Percentiles rank a stretch among this genome's conserved stretches.
phyloP scores from a whole-genome alignment of 129 eudicot species.

The Saposhnikovia divaricata region DNA sequence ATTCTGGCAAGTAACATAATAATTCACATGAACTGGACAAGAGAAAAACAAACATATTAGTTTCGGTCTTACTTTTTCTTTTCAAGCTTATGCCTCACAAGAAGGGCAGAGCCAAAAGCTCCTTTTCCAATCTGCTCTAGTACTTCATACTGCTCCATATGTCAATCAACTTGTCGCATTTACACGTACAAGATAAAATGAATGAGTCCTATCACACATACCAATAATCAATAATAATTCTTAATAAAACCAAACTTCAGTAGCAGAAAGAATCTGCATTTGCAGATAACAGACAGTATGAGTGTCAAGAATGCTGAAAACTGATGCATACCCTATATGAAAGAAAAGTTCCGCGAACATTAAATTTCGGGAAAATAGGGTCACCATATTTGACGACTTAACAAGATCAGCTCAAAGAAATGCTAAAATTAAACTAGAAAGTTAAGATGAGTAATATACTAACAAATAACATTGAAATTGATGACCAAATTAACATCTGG shows the following conservation, averaged over 20 bases:
- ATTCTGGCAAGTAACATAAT: background rate
- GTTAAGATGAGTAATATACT: background rate
- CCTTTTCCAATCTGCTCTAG: conserved; percentile 97
- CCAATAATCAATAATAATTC: conserved; percentile 6
- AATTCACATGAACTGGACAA: background rate
- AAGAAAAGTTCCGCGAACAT: background rate
- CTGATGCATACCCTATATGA: background rate
- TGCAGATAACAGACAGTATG: background rate
- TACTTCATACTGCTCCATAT: conserved; percentile 89
- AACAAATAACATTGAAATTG: background rate
- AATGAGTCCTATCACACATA: conserved; percentile 19
- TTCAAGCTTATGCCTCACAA: conserved; percentile 91
- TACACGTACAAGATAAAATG: conserved; percentile 7
- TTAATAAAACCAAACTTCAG: background rate
- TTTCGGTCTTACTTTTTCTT: conserved; percentile 72
- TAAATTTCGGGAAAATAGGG: background rate
- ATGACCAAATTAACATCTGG: background rate
- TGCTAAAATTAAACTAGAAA: background rate
- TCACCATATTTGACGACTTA: background rate
- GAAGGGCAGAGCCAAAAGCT: conserved; percentile 89
- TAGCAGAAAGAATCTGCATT: background rate
- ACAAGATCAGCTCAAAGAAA: background rate
- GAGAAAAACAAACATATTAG: background rate
- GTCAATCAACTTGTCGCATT: conserved; percentile 22
- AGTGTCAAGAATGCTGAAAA: background rate